phyloP scores from a whole-genome alignment of 352 stramenopile genomes.

The Phytophthora rubi region DNA sequence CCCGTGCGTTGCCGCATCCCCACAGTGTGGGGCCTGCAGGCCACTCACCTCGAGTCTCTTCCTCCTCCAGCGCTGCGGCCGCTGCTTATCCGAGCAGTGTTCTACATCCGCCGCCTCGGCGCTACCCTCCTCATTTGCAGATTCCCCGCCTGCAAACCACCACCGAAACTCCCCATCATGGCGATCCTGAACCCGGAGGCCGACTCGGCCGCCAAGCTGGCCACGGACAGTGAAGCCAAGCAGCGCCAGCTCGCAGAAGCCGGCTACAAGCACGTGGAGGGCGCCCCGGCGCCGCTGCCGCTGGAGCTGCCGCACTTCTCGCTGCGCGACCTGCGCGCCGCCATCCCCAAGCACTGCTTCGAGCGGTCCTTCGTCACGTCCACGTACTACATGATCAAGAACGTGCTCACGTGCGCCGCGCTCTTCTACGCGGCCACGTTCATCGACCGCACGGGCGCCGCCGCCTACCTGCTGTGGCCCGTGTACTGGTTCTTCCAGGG shows the following conservation, averaged over 20 bases:
- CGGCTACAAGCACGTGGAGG: slow-evolving; percentile 77
- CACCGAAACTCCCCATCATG: slow-evolving; percentile 40
- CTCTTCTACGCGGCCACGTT: slow-evolving; percentile 90
- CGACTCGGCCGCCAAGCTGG: slow-evolving; percentile 42
- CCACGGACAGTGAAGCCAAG: slow-evolving; percentile 38
- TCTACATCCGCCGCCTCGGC: slow-evolving; percentile 9
- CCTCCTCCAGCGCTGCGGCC: background rate
- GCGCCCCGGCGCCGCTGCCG: slow-evolving; percentile 78
- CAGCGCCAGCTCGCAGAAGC: slow-evolving; percentile 63
- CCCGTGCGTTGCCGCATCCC: slow-evolving; percentile 2
- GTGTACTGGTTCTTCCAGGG: slow-evolving; percentile 98
- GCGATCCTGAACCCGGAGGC: slow-evolving; percentile 72
- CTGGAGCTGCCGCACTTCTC: slow-evolving; percentile 88
- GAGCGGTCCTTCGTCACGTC: slow-evolving; percentile 93
- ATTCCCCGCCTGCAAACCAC: slow-evolving; percentile 38
- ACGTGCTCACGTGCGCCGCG: slow-evolving; percentile 88
- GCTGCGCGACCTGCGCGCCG: slow-evolving; percentile 89
- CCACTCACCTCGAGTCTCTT: slow-evolving; percentile 36
- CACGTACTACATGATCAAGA: slow-evolving; percentile 92
- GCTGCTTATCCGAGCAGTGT: background rate
- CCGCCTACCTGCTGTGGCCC: slow-evolving; percentile 88
- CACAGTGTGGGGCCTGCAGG: slow-evolving; percentile 15
- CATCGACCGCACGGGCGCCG: slow-evolving; percentile 55
- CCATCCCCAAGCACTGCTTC: slow-evolving; percentile 97
- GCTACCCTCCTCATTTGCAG: slow-evolving; percentile 36